phyloP scores from a whole-genome alignment of 306 rosid genomes.

The Chamaecrista fasciculata region DNA sequence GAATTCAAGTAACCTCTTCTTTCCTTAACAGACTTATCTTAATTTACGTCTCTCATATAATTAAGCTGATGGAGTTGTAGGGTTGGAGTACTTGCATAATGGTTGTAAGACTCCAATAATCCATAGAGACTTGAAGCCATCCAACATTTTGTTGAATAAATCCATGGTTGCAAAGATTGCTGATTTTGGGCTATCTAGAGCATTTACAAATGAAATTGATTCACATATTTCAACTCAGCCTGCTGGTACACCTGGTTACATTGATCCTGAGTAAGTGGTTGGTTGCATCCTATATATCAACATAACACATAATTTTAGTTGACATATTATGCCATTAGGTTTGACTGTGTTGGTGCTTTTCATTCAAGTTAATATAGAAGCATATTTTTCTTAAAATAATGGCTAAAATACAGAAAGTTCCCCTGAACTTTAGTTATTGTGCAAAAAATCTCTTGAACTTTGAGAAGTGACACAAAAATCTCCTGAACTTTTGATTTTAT shows the following conservation, averaged over 20 bases:
- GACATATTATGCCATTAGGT: too few species aligned
- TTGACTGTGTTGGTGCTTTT: too few species aligned
- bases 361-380: too few species aligned
- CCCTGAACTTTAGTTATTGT: too few species aligned
- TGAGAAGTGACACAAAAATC: too few species aligned
- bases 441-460: too few species aligned
- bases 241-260: conserved; percentile 32
- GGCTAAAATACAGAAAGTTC: too few species aligned
- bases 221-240: conserved; percentile 20
- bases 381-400: too few species aligned
- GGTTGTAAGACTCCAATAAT: conserved; percentile 23
- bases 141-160: conserved; percentile 40
- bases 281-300: too few species aligned
- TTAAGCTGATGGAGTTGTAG: neutral
- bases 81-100: conserved; percentile 33
- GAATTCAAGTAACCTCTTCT: neutral
- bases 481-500: too few species aligned
- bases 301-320: too few species aligned
- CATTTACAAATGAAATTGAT: neutral
- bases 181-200: conserved; percentile 44
- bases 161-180: conserved; percentile 36
- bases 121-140: conserved; percentile 43
- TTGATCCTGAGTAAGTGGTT: conserved; percentile 38
- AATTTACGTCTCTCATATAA: neutral
- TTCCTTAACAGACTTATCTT: neutral